Base-by-base conservation (phyloP, 139 green algal genomes). In the Choricystis sp. region DNA sequence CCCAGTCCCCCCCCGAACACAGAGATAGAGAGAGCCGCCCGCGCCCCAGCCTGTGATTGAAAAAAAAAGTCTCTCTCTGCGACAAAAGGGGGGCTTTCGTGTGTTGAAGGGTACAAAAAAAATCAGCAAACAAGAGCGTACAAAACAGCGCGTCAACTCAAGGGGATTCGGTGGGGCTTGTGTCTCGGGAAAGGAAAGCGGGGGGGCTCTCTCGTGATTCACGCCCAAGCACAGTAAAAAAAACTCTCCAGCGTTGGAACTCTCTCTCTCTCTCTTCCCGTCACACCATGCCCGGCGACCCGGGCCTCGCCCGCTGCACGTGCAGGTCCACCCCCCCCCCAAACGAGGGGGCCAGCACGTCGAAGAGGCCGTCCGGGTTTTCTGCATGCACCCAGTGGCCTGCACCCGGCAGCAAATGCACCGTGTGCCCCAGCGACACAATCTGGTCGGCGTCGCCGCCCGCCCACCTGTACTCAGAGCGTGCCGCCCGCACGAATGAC, bases 341-440 rank as follows among this genome's bases (percentile, higher is more conserved):
- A 58, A 94, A 88, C 21, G 71, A 81, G 22, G 69, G 69, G 14
- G 74, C 66, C 63, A 95, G 74, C n/a, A 95, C 91, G 26, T 85
- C 66, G 60, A 89, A 85, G 49, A 95, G 72, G 16, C 70, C 78
- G 22, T 74, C 66, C 28, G 86, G 87, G 66, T 95, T 93, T 73
- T 95, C 89, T 1, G 79, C 78, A 68, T 95, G 88, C 66, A 96
- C 87, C 84, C 84, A 94, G 78, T 94, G 88, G 2, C 87, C 87
- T 1, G 72, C 59, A 40, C 86, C 63, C 20, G 31, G 70, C 68
- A 96, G 78, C 60, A 83, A 30, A 72, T 95, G 85, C 62, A 96
- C 88, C 25, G 52, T 20, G 59, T 92, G 83, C 23, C 86, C 86
- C 21, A 77, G 59, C 2, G 30, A 31, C 26, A 68, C 62, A 60